Evolutionary conservation across 805 yeast genomes (phyloP), one percentile per base, ranked within the genome.

Genomic region (Lipomyces sp.): DNA sequence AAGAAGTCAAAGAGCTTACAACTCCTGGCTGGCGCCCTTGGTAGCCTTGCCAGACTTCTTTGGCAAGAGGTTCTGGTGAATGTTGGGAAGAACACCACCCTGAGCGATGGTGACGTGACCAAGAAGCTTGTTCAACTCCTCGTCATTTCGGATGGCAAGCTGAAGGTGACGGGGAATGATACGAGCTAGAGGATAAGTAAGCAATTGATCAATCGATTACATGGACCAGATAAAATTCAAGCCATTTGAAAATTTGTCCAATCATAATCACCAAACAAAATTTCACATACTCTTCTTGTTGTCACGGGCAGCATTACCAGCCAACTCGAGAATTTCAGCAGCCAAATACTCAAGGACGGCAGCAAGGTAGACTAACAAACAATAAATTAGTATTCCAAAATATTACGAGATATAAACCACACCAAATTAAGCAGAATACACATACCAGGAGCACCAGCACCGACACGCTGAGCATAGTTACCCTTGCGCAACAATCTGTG

Each of bases 31-130:
- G 29, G 64, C 73, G 18, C 72, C 75, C 72, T 73, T 73, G 57
- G 62, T 53, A 48, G 68, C 64, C 71, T 73, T 73, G 64, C 72
- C 82, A 71, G 87, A 81, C 84, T 88, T 88, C 85, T 89, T 86
- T 81, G 94, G 93, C 77, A 93, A 87, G 81, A 93, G 88, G 85
- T 89, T 88, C 83, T 88, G 92, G 84, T 91, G 97, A 80, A 92
- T 90, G 88, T 92, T 91, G 85, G 98, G 98, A 82, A 93, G 87
- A 76, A 94, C 98, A 90, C 98, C 98, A 89, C 98, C 98, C 83
- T 92, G 96, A 74, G 98, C 97, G 77, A 93, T 94, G 73, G 97
- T 93, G 73, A 94, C 99, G 80, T 92, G 92, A 72, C 89, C 87
- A 73, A 94, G 86, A 77, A 93, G 87, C 82, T 90, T 92, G 90